phyloP scores from a whole-genome alignment of 2,329 filamentous ascomycete species.

The Aureobasidium sp. region DNA sequence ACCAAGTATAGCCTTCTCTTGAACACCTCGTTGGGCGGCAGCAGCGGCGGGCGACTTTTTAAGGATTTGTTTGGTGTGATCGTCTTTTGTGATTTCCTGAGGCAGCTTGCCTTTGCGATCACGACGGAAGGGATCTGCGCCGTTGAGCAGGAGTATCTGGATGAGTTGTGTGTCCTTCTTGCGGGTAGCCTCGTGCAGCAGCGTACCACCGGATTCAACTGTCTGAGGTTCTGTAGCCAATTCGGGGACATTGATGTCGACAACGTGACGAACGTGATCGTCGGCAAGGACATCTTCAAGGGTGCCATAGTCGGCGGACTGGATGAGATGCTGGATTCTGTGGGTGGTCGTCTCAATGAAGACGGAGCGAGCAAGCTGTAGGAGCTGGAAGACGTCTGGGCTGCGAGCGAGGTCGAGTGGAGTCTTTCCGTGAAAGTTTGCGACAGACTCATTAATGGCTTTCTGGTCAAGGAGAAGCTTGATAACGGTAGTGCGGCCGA shows the following conservation, averaged over 20 bases:
- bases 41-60: constrained; percentile 93
- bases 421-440: constrained; percentile 76
- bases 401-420: constrained; percentile 83
- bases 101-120: constrained; percentile 93
- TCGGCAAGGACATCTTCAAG: constrained; percentile 78
- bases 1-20: constrained; percentile 85
- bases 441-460: constrained; percentile 77
- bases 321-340: constrained; percentile 73
- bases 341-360: constrained; percentile 82
- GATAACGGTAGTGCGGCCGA: constrained; percentile 74
- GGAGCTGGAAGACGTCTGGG: constrained; percentile 89
- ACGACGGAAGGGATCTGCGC: constrained; percentile 88
- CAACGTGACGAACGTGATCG: constrained; percentile 69
- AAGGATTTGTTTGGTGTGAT: constrained; percentile 75
- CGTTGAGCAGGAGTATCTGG: constrained; percentile 82
- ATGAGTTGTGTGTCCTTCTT: constrained; percentile 82
- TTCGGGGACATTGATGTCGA: constrained; percentile 90
- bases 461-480: constrained; percentile 74
- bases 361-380: constrained; percentile 82
- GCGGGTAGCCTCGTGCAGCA: constrained; percentile 87
- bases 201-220: constrained; percentile 73
- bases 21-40: constrained; percentile 87
- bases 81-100: constrained; percentile 94
- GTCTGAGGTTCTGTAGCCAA: constrained; percentile 74
- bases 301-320: constrained; percentile 62